phyloP scores from a whole-genome alignment of 306 rosid species.

The Cucumis cinereus region DNA sequence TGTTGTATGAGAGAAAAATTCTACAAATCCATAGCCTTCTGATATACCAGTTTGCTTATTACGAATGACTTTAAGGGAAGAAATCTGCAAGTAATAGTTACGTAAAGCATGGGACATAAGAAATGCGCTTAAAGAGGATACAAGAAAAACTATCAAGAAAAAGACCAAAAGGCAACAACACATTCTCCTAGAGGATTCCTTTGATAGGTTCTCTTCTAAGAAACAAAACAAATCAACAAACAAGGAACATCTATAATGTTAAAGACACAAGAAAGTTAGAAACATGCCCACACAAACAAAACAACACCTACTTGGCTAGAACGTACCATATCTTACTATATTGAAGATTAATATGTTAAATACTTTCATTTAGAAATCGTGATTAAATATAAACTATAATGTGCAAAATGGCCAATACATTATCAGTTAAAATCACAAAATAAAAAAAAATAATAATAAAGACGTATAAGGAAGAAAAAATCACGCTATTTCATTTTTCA shows the following conservation, averaged over 20 bases:
- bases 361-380: neutral
- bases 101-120: neutral
- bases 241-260: neutral
- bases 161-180: neutral
- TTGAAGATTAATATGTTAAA: neutral
- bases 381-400: neutral
- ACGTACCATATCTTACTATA: neutral
- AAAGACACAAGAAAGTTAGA: neutral
- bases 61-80: conserved; percentile 77
- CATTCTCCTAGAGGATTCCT: neutral
- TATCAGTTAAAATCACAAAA: neutral
- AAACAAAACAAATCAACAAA: neutral
- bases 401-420: neutral
- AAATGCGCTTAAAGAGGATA: neutral
- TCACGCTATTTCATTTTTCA: neutral
- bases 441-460: neutral
- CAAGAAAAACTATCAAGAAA: neutral
- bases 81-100: conserved; percentile 38
- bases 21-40: conserved; percentile 94
- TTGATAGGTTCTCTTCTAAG: neutral
- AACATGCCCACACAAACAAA: neutral
- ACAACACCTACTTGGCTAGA: neutral
- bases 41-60: conserved; percentile 78
- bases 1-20: conserved; percentile 54
- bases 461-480: neutral